A percentile compares a stretch with the other conserved stretches of the same genome.
phyloP scores from a whole-genome alignment of 805 yeast species.

The Pichia deserticola region DNA sequence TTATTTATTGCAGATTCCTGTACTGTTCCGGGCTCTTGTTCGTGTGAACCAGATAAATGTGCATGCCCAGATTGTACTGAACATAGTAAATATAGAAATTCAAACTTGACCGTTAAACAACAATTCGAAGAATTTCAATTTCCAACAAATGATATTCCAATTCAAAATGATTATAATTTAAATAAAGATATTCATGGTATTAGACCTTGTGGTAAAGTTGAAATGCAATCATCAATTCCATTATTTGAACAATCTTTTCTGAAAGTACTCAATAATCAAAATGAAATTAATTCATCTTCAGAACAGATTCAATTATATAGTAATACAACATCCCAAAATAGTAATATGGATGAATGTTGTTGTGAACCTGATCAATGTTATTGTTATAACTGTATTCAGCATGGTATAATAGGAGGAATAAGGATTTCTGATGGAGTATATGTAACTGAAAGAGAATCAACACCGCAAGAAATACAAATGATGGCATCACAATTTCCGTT shows the following conservation, averaged over 20 bases:
- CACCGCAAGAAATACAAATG: constrained; percentile 7
- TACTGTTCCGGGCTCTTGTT: constrained; percentile 29
- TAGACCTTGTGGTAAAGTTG: constrained; percentile 20
- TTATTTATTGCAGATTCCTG: constrained; percentile 27
- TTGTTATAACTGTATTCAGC: constrained; percentile 29
- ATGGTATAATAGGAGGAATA: constrained; percentile 28
- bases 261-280: constrained; percentile 1
- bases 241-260: constrained; percentile 10
- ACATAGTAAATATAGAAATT: constrained; percentile 15
- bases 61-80: constrained; percentile 26
- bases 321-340: background rate
- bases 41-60: constrained; percentile 27
- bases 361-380: constrained; percentile 28
- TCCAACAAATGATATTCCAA: constrained; percentile 1
- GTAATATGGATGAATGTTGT: constrained; percentile 19
- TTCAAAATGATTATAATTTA: background rate
- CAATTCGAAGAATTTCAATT: constrained; percentile 14
- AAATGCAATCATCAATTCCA: constrained; percentile 15
- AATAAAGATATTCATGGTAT: background rate
- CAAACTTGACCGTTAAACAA: constrained; percentile 11
- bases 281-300: no score
- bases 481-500: constrained; percentile 1
- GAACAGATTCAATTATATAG: background rate
- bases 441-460: constrained; percentile 10
- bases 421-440: constrained; percentile 23